These are phyloP conservation scores for Penicillium pancosmium DNA, from an alignment of 495 filamentous ascomycete species.

Conservation along the genomic window DNA sequence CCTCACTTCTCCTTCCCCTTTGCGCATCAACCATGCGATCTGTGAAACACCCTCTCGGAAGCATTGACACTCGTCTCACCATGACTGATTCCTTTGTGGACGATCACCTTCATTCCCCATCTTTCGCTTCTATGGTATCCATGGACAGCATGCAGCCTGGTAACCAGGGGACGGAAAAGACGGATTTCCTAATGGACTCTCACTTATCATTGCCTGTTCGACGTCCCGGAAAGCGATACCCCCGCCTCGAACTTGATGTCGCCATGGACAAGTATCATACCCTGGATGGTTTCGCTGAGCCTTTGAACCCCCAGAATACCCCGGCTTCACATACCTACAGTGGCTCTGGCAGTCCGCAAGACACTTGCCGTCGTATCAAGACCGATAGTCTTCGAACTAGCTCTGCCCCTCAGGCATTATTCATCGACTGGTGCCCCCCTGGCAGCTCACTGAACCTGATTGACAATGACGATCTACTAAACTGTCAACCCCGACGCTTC, in stretches of 20 bases:
- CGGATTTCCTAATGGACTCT: neutral
- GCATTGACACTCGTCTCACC: slow-evolving; percentile 25
- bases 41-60: slow-evolving; percentile 26
- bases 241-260: slow-evolving; percentile 25
- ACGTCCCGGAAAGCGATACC: slow-evolving; percentile 9
- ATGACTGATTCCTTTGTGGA: slow-evolving; percentile 13
- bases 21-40: slow-evolving; percentile 16
- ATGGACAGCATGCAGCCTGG: slow-evolving; percentile 8
- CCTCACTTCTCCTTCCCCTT: neutral
- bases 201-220: neutral
- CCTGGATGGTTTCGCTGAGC: slow-evolving; percentile 21
- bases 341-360: slow-evolving; percentile 9
- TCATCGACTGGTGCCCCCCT: slow-evolving; percentile 19
- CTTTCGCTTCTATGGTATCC: slow-evolving; percentile 18
- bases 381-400: slow-evolving; percentile 8
- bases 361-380: neutral
- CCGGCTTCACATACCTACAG: slow-evolving; percentile 27
- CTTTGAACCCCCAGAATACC: slow-evolving; percentile 29
- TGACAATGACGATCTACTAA: neutral
- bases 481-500: slow-evolving; percentile 4
- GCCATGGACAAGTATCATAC: slow-evolving; percentile 26
- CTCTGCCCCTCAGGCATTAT: slow-evolving; percentile 16
- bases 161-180: neutral
- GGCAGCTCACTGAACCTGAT: slow-evolving; percentile 1
- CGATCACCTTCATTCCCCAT: slow-evolving; percentile 11